Conservation (phyloP, 139 green algal genomes). For the Zygnema circumcarinatum region DNA sequence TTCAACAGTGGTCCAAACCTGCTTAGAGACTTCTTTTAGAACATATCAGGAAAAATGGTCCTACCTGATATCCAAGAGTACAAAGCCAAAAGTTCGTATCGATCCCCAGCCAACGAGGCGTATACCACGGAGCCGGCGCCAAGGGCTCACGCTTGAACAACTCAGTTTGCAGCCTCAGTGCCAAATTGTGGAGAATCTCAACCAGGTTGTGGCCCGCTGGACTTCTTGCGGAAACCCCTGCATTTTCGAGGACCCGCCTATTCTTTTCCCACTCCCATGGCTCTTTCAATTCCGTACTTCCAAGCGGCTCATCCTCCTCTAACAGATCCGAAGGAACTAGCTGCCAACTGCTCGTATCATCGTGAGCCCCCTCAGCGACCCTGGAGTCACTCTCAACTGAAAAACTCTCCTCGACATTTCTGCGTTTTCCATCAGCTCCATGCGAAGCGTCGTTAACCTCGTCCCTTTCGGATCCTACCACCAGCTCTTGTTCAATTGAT, state of each 20-base stretch:
- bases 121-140: neutral
- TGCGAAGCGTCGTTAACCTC: neutral
- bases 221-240: neutral
- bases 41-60: too few relatives aligned
- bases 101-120: neutral
- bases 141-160: neutral
- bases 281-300: neutral
- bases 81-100: neutral
- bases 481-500: neutral
- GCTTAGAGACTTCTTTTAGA: too few relatives aligned
- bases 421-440: neutral
- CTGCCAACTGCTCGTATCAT: neutral
- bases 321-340: neutral
- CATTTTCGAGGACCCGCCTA: neutral
- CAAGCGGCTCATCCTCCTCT: neutral
- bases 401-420: neutral
- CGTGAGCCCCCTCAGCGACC: neutral
- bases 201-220: neutral
- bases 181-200: neutral
- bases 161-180: neutral
- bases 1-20: too few relatives aligned
- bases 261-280: neutral
- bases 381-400: neutral
- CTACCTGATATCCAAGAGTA: neutral
- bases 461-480: neutral